Evolutionary conservation across 352 stramenopile genomes (phyloP).

Genomic region (Aphanomyces stellatus): DNA sequence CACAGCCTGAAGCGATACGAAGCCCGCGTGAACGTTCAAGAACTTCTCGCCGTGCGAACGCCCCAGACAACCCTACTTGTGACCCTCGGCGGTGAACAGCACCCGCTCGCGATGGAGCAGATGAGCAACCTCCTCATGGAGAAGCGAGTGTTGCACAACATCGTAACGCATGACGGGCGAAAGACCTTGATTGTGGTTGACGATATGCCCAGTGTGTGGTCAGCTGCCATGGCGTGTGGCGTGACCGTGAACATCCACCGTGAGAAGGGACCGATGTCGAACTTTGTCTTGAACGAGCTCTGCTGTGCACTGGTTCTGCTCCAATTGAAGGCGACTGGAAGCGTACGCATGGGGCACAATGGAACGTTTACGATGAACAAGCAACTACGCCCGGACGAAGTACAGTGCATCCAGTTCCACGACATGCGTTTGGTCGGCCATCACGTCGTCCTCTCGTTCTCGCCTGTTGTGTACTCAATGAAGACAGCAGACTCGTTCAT

Average conservation of each 20-base stretch:
- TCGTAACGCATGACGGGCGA: neutral
- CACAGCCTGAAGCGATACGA: neutral
- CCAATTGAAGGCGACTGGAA: conserved; percentile 5
- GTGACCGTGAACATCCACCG: conserved; percentile 13
- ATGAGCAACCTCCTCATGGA: conserved; percentile 8
- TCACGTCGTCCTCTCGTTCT: conserved; percentile 9
- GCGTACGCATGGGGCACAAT: conserved; percentile 1
- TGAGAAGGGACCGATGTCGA: conserved; percentile 13
- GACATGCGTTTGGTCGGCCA: conserved; percentile 6
- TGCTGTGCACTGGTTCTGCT: conserved; percentile 15
- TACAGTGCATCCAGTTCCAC: conserved; percentile 12
- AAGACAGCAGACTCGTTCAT: conserved; percentile 9
- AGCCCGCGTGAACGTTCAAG: neutral
- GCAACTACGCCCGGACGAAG: conserved; percentile 11
- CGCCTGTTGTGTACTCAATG: conserved; percentile 16
- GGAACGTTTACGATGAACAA: conserved; percentile 16
- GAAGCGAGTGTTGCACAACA: neutral
- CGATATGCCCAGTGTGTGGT: conserved; percentile 3
- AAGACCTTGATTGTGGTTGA: conserved; percentile 8
- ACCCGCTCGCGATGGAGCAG: neutral
- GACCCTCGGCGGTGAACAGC: neutral
- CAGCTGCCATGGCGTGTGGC: neutral
- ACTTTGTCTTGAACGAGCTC: conserved; percentile 13
- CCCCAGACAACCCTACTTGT: conserved; percentile 5
- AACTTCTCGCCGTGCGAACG: neutral